Conservation (phyloP, 169 alveolate species). For the Plasmodium relictum region DNA sequence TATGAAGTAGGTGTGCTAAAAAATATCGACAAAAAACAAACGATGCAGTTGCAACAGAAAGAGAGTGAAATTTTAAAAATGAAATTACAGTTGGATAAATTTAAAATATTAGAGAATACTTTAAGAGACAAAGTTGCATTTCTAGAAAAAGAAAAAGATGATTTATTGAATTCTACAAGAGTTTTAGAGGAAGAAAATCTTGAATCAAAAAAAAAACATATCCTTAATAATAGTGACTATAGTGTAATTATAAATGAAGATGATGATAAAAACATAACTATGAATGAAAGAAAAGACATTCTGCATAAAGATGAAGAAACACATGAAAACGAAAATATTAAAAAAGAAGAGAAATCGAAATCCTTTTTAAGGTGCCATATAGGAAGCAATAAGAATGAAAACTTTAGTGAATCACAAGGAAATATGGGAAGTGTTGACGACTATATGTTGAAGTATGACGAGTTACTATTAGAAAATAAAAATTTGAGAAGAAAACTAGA, state of each 20-base stretch:
- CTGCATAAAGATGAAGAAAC: background rate
- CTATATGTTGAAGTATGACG: background rate
- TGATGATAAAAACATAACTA: too few species aligned
- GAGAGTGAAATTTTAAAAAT: slow-evolving; percentile 41
- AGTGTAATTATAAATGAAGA: background rate
- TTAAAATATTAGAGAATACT: slow-evolving; percentile 33
- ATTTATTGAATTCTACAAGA: background rate
- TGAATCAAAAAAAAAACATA: background rate
- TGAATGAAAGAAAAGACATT: too few species aligned
- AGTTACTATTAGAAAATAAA: slow-evolving; percentile 12
- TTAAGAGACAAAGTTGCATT: slow-evolving; percentile 8
- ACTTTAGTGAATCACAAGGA: background rate
- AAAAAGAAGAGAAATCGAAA: too few species aligned
- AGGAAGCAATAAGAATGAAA: background rate
- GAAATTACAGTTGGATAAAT: slow-evolving; percentile 16
- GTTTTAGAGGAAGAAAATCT: background rate
- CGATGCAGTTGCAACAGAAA: slow-evolving; percentile 43
- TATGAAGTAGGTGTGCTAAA: slow-evolving; percentile 38
- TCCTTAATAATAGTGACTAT: background rate
- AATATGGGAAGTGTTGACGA: background rate
- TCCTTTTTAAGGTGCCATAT: too few species aligned
- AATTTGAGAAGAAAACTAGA: slow-evolving; percentile 7
- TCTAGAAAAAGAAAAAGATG: slow-evolving; percentile 3
- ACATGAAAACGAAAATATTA: background rate
- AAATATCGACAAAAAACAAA: slow-evolving; percentile 33